These are phyloP conservation scores for Sclerotinia borealis DNA, from an alignment of 2,329 filamentous ascomycete genomes.

Conservation along the genomic window DNA sequence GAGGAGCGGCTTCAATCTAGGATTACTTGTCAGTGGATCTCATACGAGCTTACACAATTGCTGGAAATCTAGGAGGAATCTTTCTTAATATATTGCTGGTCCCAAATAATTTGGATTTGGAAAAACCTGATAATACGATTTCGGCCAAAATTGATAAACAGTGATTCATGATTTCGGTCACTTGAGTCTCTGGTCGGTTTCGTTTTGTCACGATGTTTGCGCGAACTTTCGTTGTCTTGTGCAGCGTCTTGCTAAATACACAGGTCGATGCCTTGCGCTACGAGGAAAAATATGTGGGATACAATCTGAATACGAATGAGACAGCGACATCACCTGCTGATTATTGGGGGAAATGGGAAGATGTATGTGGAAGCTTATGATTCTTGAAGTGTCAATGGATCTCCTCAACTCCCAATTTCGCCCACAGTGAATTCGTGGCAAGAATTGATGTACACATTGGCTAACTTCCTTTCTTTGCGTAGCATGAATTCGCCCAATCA, in stretches of 20 bases:
- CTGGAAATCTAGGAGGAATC: background rate
- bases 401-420: background rate
- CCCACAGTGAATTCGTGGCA: background rate
- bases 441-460: background rate
- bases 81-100: slow-evolving; percentile 2
- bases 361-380: background rate
- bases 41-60: background rate
- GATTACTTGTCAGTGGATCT: background rate
- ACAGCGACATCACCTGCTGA: slow-evolving; percentile 49
- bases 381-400: background rate
- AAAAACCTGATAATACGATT: background rate
- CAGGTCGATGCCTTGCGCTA: slow-evolving; percentile 13
- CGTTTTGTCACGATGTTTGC: slow-evolving; percentile 12
- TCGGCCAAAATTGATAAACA: background rate
- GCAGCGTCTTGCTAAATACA: slow-evolving; percentile 7
- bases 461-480: background rate
- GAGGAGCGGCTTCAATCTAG: background rate
- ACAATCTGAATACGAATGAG: slow-evolving; percentile 50
- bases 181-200: slow-evolving; percentile 10
- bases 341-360: slow-evolving; percentile 51
- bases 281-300: slow-evolving; percentile 10
- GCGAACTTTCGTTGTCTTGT: slow-evolving; percentile 6
- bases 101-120: background rate
- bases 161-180: slow-evolving; percentile 11
- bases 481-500: slow-evolving; percentile 47